Evolutionary conservation across 2,329 filamentous ascomycete genomes (phyloP), one percentile per base, ranked within the genome.

Genomic region (Esteya vermicola): DNA sequence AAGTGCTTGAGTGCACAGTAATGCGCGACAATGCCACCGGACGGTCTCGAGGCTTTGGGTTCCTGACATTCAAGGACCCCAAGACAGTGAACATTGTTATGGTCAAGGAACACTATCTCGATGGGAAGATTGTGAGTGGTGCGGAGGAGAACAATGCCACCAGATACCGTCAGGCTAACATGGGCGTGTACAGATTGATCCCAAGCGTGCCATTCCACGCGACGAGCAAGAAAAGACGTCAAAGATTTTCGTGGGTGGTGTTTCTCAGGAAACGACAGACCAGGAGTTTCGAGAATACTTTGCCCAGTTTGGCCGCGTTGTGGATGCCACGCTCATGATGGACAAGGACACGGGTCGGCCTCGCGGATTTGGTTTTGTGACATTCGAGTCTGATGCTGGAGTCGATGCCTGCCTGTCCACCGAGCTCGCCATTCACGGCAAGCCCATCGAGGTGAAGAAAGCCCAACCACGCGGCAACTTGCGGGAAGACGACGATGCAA

Each of bases 251-350:
- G 91, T 98, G 19, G 91, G 91, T 25, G 91, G 91, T 54, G 91
- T 98, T 42, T 93, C 85, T 59, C 91, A 96, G 62, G 91, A 98
- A 54, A 91, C 89, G 0, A 95, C 85, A 1, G 91, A 98, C 54
- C 80, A 88, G 46, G 86, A 96, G 56, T 98, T 98, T 58, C 86
- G 85, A 55, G 81, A 91, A 44, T 98, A 94, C 62, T 98, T 98
- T 63, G 85, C 83, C 54, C 85, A 94, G 54, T 98, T 96, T 52
- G 91, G 91, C 22, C 80, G 89, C 45, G 91, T 98, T 18, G 81
- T 98, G 30, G 91, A 98, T 61, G 91, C 91, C 2, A 98, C 91
- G 0, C 75, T 98, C 3, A 98, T 98, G 91, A 98, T 98, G 78
- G 91, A 98, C 59, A 98, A 98, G 62, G 91, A 98, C 58, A 98